phyloP scores from a whole-genome alignment of 768 basidiomycete genomes.

The Solioccasus polychromus region DNA sequence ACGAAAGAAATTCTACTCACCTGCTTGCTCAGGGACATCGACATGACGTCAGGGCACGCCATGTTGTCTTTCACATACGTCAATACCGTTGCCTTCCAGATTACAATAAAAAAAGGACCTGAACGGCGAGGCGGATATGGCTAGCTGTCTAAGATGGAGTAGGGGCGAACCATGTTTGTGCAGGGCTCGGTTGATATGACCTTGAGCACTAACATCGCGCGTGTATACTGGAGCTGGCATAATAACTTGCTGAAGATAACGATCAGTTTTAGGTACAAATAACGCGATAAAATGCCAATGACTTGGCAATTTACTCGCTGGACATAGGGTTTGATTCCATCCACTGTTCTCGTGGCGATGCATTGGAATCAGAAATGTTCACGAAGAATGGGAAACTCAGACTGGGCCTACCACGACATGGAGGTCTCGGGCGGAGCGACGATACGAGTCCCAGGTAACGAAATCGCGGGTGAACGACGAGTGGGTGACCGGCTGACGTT shows the following conservation, averaged over 20 bases:
- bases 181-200: conserved; percentile 23
- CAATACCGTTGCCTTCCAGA: not conserved
- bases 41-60: too few species aligned
- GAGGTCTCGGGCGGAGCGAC: not conserved
- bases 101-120: conserved; percentile 2
- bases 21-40: not conserved
- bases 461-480: not conserved
- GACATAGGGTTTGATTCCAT: conserved; percentile 2
- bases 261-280: conserved; percentile 9
- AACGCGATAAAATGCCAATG: not conserved
- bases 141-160: conserved; percentile 3
- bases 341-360: not conserved
- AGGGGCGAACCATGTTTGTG: conserved; percentile 3
- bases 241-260: conserved; percentile 3
- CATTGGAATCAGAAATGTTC: not conserved
- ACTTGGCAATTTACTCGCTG: conserved; percentile 3
- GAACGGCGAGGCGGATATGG: conserved; percentile 4
- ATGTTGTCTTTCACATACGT: conserved; percentile 11
- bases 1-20: not conserved
- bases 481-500: not conserved
- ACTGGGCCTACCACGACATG: not conserved
- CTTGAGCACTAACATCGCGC: conserved; percentile 13
- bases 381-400: not conserved
- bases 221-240: conserved; percentile 1
- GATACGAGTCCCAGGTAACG: not conserved